Conservation (phyloP, 306 rosid genomes). For the Abrus precatorius region DNA sequence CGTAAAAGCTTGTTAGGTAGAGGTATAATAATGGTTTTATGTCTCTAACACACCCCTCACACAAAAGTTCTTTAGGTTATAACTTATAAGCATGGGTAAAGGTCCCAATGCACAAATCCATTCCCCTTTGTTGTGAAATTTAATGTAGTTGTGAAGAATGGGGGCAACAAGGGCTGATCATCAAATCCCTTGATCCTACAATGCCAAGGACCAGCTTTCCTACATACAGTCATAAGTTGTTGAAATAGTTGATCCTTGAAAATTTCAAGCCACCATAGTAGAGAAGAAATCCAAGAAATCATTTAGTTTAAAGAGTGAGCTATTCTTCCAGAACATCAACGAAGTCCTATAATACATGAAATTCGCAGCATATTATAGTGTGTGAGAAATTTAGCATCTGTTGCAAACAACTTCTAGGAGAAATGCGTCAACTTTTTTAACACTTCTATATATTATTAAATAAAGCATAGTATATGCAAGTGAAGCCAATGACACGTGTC, state of each 20-base stretch:
- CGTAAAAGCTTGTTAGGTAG: too few species aligned
- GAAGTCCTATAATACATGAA: not conserved
- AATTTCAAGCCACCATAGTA: not conserved
- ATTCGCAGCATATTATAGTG: conserved; percentile 18
- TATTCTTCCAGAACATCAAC: not conserved
- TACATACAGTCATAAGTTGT: not conserved
- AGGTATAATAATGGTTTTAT: too few species aligned
- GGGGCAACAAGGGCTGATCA: too few species aligned
- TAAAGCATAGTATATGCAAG: not conserved
- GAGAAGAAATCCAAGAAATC: not conserved
- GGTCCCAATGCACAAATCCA: too few species aligned
- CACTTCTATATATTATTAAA: not conserved
- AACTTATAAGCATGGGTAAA: too few species aligned
- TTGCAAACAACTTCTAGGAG: conserved; percentile 2
- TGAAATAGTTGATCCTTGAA: too few species aligned
- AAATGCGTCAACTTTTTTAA: conserved; percentile 26
- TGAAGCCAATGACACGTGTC: not conserved
- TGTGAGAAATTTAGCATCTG: conserved; percentile 4
- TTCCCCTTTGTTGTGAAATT: too few species aligned
- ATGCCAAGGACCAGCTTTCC: too few species aligned
- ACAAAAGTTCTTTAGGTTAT: too few species aligned
- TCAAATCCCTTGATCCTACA: too few species aligned
- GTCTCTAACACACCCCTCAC: too few species aligned
- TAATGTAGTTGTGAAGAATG: too few species aligned
- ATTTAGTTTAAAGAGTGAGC: not conserved